phyloP scores from a whole-genome alignment of 2,329 filamentous ascomycete genomes.

The Coniochaeta sp. region DNA sequence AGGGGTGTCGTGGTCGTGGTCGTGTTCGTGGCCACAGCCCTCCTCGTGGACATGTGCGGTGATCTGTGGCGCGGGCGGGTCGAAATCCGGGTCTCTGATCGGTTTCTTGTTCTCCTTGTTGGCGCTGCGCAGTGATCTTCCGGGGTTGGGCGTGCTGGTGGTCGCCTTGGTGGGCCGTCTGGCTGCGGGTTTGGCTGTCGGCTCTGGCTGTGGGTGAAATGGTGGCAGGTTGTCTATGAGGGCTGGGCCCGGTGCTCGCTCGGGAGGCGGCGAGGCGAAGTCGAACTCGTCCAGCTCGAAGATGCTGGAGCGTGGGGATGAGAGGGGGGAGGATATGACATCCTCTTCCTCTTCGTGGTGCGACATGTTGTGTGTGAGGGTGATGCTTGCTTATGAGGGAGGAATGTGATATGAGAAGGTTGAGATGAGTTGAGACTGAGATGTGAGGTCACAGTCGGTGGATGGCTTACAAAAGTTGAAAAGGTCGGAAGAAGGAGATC shows the following conservation, averaged over 20 bases:
- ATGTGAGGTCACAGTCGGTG: too few relatives aligned
- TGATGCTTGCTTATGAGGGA: background rate
- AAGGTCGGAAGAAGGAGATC: background rate
- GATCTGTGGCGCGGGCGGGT: background rate
- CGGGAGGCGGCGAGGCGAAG: background rate
- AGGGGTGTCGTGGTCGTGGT: background rate
- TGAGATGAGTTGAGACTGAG: background rate
- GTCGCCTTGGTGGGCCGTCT: too few relatives aligned
- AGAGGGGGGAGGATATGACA: background rate
- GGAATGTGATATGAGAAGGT: background rate
- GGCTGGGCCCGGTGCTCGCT: background rate
- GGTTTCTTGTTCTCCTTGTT: background rate
- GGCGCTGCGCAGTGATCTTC: background rate
- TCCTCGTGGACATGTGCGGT: background rate
- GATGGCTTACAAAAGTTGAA: background rate
- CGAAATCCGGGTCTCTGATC: background rate
- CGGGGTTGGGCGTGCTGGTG: background rate
- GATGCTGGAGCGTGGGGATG: slow-evolving; percentile 1
- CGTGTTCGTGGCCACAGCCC: background rate
- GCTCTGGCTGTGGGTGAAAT: background rate
- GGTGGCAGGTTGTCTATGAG: background rate
- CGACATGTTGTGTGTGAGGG: background rate
- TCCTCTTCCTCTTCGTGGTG: background rate
- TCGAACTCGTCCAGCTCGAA: background rate
- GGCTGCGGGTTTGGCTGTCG: background rate